Evolutionary conservation across 371 early-diverging fungal genomes (phyloP).

Genomic region (Mucor plumbeus): DNA sequence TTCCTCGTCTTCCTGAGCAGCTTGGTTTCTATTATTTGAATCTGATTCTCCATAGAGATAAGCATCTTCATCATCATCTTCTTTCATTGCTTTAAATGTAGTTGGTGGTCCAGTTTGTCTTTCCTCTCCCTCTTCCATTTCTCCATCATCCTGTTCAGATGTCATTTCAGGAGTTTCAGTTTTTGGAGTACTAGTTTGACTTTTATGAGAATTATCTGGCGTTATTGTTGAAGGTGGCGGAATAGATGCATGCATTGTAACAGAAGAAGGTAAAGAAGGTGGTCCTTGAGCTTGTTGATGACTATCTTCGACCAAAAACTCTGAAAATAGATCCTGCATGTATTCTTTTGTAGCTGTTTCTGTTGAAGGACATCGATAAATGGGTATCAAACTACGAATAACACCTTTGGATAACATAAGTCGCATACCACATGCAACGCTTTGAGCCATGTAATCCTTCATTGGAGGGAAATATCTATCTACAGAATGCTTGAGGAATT

Average conservation of each 20-base stretch:
- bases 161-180: background rate
- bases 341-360: slow-evolving; percentile 35
- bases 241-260: slow-evolving; percentile 12
- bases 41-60: slow-evolving; percentile 42
- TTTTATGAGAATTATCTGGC: background rate
- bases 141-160: background rate
- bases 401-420: slow-evolving; percentile 69
- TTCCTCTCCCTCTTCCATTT: slow-evolving; percentile 1
- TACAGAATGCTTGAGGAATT: slow-evolving; percentile 63
- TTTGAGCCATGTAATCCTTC: slow-evolving; percentile 52
- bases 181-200: slow-evolving; percentile 1
- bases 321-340: slow-evolving; percentile 39
- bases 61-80: slow-evolving; percentile 42
- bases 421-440: slow-evolving; percentile 63
- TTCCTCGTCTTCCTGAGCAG: slow-evolving; percentile 16
- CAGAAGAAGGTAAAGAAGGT: slow-evolving; percentile 14
- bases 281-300: background rate
- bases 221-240: background rate
- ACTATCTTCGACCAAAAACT: slow-evolving; percentile 24
- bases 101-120: background rate
- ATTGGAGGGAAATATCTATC: slow-evolving; percentile 67
- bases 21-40: background rate
- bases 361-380: slow-evolving; percentile 40
- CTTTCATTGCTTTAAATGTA: background rate
- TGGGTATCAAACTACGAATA: slow-evolving; percentile 48